Percentiles rank a stretch among this genome's conserved stretches.
These are phyloP conservation scores for Saccharomyces uvarum DNA, from an alignment of 1,139 yeast species.

Conservation along the genomic window DNA sequence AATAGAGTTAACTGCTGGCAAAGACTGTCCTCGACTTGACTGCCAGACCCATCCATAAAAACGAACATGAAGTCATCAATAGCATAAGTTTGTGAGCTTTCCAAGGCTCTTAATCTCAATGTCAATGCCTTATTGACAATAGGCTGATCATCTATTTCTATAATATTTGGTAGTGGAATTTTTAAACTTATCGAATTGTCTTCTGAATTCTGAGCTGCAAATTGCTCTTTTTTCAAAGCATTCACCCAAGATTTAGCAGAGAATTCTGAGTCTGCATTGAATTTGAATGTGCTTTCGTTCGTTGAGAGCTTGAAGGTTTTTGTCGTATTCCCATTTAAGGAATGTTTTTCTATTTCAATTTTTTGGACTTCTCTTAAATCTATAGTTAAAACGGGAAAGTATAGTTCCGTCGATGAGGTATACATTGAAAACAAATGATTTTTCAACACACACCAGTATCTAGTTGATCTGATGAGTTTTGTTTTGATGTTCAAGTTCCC, in stretches of 20 bases:
- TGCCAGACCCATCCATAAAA: slow-evolving; percentile 45
- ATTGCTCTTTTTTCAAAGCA: slow-evolving; percentile 64
- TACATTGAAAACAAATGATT: slow-evolving; percentile 65
- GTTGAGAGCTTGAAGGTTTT: slow-evolving; percentile 47
- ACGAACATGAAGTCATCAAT: slow-evolving; percentile 63
- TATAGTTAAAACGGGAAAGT: slow-evolving; percentile 72
- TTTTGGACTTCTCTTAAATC: slow-evolving; percentile 58
- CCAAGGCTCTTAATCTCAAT: slow-evolving; percentile 42
- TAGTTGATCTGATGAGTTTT: slow-evolving; percentile 22
- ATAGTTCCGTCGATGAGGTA: slow-evolving; percentile 63
- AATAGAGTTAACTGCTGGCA: slow-evolving; percentile 13
- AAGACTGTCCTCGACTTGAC: slow-evolving; percentile 17
- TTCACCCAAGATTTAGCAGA: slow-evolving; percentile 79
- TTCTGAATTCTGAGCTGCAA: slow-evolving; percentile 54
- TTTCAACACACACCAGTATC: slow-evolving; percentile 75
- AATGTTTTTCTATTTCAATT: slow-evolving; percentile 39
- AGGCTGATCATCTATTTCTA: slow-evolving; percentile 49
- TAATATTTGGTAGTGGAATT: slow-evolving; percentile 64
- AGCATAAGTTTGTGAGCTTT: slow-evolving; percentile 45
- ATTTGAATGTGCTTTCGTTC: slow-evolving; percentile 50
- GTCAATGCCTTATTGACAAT: slow-evolving; percentile 46
- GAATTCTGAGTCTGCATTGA: slow-evolving; percentile 64
- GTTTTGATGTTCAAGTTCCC: slow-evolving; percentile 31
- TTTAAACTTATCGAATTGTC: slow-evolving; percentile 70
- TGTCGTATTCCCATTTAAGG: slow-evolving; percentile 13